phyloP scores from a whole-genome alignment of 1,284 basidiomycete species.

The Marasmius oreades region DNA sequence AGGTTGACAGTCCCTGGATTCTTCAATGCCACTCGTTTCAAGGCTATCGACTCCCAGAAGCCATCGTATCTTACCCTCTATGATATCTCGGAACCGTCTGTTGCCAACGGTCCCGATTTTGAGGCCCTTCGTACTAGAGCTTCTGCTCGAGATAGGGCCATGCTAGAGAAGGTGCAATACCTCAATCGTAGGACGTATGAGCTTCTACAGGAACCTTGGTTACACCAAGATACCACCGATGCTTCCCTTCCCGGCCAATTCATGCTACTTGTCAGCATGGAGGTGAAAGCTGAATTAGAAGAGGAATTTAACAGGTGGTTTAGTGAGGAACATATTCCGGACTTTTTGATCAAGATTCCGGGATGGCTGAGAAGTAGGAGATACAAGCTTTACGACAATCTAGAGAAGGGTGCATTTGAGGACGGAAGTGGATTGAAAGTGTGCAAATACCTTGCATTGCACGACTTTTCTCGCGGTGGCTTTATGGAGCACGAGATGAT shows the following conservation, averaged over 20 bases:
- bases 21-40: slow-evolving; percentile 12
- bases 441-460: slow-evolving; percentile 12
- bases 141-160: slow-evolving; percentile 10
- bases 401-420: slow-evolving; percentile 3
- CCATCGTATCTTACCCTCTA: slow-evolving; percentile 14
- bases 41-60: slow-evolving; percentile 10
- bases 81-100: slow-evolving; percentile 10
- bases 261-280: not conserved
- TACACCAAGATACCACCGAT: not conserved
- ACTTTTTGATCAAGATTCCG: slow-evolving; percentile 4
- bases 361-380: slow-evolving; percentile 10
- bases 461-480: slow-evolving; percentile 9
- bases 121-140: slow-evolving; percentile 11
- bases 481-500: slow-evolving; percentile 7
- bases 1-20: slow-evolving; percentile 12
- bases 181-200: slow-evolving; percentile 10
- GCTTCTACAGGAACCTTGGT: slow-evolving; percentile 2
- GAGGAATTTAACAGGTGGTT: slow-evolving; percentile 15
- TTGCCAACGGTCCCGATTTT: slow-evolving; percentile 15
- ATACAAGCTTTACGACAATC: slow-evolving; percentile 4
- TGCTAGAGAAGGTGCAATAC: slow-evolving; percentile 8
- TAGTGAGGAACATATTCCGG: slow-evolving; percentile 9
- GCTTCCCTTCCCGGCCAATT: slow-evolving; percentile 7
- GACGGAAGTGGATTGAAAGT: slow-evolving; percentile 1
- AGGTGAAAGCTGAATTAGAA: slow-evolving; percentile 10